A percentile compares a stretch with the other conserved stretches of the same genome.
Evolutionary conservation across 1,139 yeast genomes (phyloP).

Genomic region (Magnusiomyces sp.): DNA sequence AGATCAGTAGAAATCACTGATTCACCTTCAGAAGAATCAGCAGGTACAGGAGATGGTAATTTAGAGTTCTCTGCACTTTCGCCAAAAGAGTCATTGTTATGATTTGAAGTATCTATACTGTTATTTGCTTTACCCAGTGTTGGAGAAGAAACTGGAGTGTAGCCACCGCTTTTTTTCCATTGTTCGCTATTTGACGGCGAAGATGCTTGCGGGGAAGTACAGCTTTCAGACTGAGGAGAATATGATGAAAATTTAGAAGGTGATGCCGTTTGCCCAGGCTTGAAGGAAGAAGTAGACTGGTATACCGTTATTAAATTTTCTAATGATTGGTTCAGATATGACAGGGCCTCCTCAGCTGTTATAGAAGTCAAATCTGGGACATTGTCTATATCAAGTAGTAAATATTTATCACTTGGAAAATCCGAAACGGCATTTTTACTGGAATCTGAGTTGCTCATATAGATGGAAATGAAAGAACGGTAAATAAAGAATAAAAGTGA

Average conservation of each 20-base stretch:
- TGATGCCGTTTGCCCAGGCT: neutral
- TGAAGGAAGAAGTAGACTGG: slow-evolving; percentile 1
- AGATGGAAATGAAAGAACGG: neutral
- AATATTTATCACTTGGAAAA: slow-evolving; percentile 1
- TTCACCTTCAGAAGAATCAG: too few relatives aligned
- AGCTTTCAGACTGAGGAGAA: neutral
- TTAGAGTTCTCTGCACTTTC: too few relatives aligned
- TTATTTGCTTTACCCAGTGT: too few relatives aligned
- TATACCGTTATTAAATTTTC: slow-evolving; percentile 8
- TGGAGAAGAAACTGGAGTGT: too few relatives aligned
- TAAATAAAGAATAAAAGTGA: neutral
- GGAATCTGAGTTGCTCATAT: neutral
- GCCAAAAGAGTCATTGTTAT: too few relatives aligned
- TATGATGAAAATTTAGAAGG: slow-evolving; percentile 1
- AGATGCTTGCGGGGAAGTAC: neutral
- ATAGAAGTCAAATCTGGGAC: slow-evolving; percentile 19
- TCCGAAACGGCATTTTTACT: neutral
- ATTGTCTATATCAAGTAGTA: slow-evolving; percentile 5
- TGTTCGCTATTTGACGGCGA: neutral
- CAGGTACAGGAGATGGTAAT: too few relatives aligned
- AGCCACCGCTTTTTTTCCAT: too few relatives aligned
- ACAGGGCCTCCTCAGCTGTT: slow-evolving; percentile 21
- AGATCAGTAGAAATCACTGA: too few relatives aligned
- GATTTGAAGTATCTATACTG: too few relatives aligned
- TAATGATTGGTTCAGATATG: slow-evolving; percentile 20